Evolutionary conservation across 768 basidiomycete genomes (phyloP).

Genomic region (Podaxis sp.): DNA sequence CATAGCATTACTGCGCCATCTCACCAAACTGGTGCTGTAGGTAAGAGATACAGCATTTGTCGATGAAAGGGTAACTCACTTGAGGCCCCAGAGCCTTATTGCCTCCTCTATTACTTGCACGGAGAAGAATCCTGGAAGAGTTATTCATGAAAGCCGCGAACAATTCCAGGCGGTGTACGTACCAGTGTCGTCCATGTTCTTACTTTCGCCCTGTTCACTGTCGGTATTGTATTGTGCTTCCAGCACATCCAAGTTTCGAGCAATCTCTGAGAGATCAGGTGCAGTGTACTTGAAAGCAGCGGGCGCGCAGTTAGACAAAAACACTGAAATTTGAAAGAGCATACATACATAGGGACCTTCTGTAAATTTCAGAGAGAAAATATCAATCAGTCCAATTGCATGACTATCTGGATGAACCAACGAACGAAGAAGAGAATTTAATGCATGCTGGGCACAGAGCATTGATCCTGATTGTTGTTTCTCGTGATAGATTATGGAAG

Average conservation of each 20-base stretch:
- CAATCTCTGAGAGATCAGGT: slow-evolving; percentile 76
- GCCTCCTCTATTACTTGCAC: slow-evolving; percentile 87
- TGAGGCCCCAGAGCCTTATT: slow-evolving; percentile 79
- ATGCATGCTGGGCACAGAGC: slow-evolving; percentile 85
- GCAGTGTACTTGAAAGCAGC: slow-evolving; percentile 60
- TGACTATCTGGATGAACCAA: slow-evolving; percentile 18
- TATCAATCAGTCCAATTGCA: slow-evolving; percentile 2
- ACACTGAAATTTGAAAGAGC: background rate
- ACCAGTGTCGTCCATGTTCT: slow-evolving; percentile 95
- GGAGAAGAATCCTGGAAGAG: slow-evolving; percentile 77
- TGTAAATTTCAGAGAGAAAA: slow-evolving; percentile 19
- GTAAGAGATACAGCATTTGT: slow-evolving; percentile 6
- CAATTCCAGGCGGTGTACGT: background rate
- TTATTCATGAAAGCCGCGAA: background rate
- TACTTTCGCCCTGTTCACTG: slow-evolving; percentile 48
- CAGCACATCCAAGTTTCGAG: slow-evolving; percentile 60
- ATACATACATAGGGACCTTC: slow-evolving; percentile 44
- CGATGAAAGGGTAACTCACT: slow-evolving; percentile 39
- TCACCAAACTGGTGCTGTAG: slow-evolving; percentile 53
- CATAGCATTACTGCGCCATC: slow-evolving; percentile 87
- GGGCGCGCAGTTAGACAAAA: background rate
- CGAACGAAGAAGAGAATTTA: slow-evolving; percentile 79
- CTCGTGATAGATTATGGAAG: slow-evolving; percentile 71
- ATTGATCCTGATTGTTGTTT: slow-evolving; percentile 75
- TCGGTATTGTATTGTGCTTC: slow-evolving; percentile 53